Percentiles rank a stretch among this genome's conserved stretches.
Conservation (phyloP, 495 filamentous ascomycete genomes). For the Astrothelium subdiscretum region DNA sequence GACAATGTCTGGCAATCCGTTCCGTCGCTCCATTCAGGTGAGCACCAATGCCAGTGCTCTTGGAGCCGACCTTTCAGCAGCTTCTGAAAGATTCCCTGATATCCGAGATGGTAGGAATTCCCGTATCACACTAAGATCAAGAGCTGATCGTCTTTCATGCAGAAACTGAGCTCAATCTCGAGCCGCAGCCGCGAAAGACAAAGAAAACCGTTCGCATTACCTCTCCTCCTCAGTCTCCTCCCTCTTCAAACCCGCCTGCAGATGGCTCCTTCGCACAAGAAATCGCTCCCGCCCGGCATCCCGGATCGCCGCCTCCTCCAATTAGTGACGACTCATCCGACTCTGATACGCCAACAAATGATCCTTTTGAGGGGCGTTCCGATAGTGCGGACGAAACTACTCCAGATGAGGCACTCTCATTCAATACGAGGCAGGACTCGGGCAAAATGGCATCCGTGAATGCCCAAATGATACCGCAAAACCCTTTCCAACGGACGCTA, state of each 20-base stretch:
- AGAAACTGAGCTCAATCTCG: too few species aligned
- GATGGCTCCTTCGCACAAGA: not conserved
- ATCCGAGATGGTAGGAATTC: not conserved
- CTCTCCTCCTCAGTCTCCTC: conserved; percentile 8
- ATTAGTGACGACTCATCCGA: not conserved
- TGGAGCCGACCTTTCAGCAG: not conserved
- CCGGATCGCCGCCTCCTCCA: not conserved
- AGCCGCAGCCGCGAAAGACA: not conserved
- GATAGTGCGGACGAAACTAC: not conserved
- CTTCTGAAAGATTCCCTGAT: not conserved
- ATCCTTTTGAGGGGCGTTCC: not conserved
- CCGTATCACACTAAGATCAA: not conserved
- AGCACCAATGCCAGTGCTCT: not conserved
- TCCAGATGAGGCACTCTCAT: not conserved
- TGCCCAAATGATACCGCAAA: not conserved
- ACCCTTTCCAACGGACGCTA: not conserved
- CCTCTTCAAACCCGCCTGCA: conserved; percentile 14
- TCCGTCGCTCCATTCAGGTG: not conserved
- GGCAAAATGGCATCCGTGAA: not conserved
- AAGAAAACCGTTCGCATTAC: not conserved
- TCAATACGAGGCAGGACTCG: not conserved
- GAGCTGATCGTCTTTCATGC: not conserved
- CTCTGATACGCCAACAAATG: not conserved
- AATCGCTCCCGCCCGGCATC: not conserved
- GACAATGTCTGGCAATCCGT: conserved; percentile 1